A percentile compares a stretch with the other conserved stretches of the same genome.
Conservation (phyloP, 768 basidiomycete species). For the Suillus americanus region DNA sequence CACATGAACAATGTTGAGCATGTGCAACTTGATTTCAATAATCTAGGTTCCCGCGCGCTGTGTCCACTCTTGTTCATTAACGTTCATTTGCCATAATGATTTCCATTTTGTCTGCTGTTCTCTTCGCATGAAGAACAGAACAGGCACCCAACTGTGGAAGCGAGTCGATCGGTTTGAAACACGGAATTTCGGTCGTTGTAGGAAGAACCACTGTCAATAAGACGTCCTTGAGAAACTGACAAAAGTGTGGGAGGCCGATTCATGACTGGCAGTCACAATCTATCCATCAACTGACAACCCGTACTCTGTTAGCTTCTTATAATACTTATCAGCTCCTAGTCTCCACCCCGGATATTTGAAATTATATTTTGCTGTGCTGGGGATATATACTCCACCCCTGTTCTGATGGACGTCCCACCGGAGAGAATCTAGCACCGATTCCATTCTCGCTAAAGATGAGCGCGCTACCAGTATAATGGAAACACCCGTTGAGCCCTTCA, state of each 20-base stretch:
- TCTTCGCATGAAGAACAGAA: neutral
- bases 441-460: slow-evolving; percentile 5
- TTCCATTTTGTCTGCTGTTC: neutral
- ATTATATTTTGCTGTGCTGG: slow-evolving; percentile 14
- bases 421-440: slow-evolving; percentile 12
- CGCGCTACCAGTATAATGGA: slow-evolving; percentile 12
- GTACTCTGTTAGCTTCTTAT: neutral
- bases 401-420: slow-evolving; percentile 14
- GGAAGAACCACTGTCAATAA: neutral
- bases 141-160: slow-evolving; percentile 2
- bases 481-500: slow-evolving; percentile 31
- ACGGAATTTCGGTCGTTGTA: slow-evolving; percentile 2
- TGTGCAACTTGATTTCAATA: neutral
- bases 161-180: neutral
- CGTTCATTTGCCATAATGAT: neutral
- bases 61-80: neutral
- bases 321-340: slow-evolving; percentile 1
- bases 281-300: neutral
- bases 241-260: slow-evolving; percentile 5
- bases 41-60: neutral
- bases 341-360: neutral
- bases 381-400: neutral
- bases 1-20: neutral
- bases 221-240: neutral
- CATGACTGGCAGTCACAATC: neutral